Percentiles rank a stretch among this genome's conserved stretches.
These are phyloP conservation scores for Luzula sylvatica DNA, from an alignment of 176 grass and related monocot species.

Conservation along the genomic window DNA sequence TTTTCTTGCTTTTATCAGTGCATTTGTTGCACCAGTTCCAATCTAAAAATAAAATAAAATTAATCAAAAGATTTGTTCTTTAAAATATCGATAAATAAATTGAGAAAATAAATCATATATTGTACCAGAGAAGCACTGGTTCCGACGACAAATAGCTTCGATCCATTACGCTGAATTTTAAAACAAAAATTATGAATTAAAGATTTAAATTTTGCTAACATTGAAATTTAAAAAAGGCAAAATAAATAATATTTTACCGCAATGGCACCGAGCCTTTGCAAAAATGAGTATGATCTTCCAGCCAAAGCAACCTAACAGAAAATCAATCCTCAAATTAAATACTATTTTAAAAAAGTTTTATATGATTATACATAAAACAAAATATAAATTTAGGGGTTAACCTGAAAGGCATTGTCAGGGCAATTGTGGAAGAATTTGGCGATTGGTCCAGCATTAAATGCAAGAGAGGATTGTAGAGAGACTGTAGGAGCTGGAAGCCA, in stretches of 20 bases:
- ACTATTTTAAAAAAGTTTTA: background rate
- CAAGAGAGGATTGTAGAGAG: constrained; percentile 55
- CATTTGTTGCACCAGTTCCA: constrained; percentile 74
- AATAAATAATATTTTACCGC: constrained; percentile 46
- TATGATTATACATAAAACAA: background rate
- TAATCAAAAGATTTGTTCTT: constrained; percentile 19
- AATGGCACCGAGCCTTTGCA: constrained; percentile 95
- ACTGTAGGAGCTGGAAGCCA: constrained; percentile 99
- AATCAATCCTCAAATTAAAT: constrained; percentile 3
- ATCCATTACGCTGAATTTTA: constrained; percentile 72
- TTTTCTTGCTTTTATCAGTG: constrained; percentile 72
- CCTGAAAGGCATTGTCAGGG: constrained; percentile 99
- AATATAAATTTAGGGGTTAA: constrained; percentile 15
- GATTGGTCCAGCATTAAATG: constrained; percentile 52
- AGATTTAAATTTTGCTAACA: background rate
- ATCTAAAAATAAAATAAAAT: constrained; percentile 40
- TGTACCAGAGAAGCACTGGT: constrained; percentile 86
- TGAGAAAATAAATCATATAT: background rate
- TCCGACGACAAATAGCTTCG: constrained; percentile 89
- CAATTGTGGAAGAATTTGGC: constrained; percentile 87
- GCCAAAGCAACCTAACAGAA: constrained; percentile 70
- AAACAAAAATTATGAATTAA: constrained; percentile 13
- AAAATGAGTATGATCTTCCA: constrained; percentile 74
- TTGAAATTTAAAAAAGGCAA: constrained; percentile 7
- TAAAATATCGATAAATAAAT: background rate